These are phyloP conservation scores for Cladosporium sp. DNA, from an alignment of 2,329 filamentous ascomycete species.

Conservation along the genomic window DNA sequence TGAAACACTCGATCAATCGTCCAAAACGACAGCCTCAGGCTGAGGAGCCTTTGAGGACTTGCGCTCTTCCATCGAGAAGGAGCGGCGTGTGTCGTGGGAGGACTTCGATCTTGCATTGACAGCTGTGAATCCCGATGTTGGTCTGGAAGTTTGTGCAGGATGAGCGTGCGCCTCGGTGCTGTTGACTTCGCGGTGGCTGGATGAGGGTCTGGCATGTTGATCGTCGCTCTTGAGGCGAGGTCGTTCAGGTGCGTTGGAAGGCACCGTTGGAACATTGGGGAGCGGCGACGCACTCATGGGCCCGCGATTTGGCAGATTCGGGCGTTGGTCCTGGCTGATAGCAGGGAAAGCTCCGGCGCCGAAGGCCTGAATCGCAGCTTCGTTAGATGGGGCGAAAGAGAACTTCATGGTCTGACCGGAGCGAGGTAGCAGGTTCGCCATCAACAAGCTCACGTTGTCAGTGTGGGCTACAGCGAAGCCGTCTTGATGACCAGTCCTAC, in stretches of 20 bases:
- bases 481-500: background rate
- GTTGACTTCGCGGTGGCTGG: background rate
- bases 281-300: background rate
- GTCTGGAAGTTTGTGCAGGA: background rate
- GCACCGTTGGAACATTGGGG: too few species aligned
- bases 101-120: slow-evolving; percentile 11
- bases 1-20: background rate
- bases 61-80: background rate
- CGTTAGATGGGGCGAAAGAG: slow-evolving; percentile 24
- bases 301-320: background rate
- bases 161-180: slow-evolving; percentile 1
- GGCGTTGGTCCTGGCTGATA: background rate
- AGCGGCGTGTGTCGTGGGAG: background rate
- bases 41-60: background rate
- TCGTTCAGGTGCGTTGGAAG: background rate
- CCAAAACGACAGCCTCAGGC: background rate
- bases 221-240: background rate
- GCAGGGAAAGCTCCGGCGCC: slow-evolving; percentile 22
- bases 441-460: background rate
- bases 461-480: background rate
- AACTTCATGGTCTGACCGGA: slow-evolving; percentile 28
- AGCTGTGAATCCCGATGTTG: slow-evolving; percentile 13
- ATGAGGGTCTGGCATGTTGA: background rate
- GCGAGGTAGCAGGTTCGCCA: slow-evolving; percentile 16
- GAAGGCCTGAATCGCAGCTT: slow-evolving; percentile 20